Evolutionary conservation across 768 basidiomycete species (phyloP).

Genomic region (Boletus subparvulus): DNA sequence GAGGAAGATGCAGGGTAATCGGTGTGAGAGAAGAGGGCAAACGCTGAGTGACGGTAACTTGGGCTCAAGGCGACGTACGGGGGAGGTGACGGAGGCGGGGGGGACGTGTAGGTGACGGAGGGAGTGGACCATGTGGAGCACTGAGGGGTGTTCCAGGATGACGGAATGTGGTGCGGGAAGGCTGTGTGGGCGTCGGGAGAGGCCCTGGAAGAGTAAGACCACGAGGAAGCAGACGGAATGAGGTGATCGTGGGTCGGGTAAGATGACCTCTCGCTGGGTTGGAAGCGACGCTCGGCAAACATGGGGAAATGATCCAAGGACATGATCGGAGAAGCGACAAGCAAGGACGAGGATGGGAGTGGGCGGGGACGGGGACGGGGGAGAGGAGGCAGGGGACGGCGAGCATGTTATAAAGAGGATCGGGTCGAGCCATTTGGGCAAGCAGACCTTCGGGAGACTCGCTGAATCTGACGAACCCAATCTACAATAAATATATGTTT

Average conservation of each 20-base stretch:
- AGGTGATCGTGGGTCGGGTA: conserved; percentile 25
- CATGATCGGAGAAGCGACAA: conserved; percentile 13
- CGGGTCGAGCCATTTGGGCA: conserved; percentile 21
- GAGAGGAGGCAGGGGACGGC: conserved; percentile 11
- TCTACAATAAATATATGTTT: conserved; percentile 11
- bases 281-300: conserved; percentile 34
- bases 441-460: not conserved
- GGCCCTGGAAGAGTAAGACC: conserved; percentile 27
- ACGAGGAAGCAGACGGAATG: conserved; percentile 21
- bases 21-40: conserved; percentile 19
- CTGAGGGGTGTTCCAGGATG: conserved; percentile 21
- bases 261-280: conserved; percentile 24
- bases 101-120: conserved; percentile 22
- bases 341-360: not conserved
- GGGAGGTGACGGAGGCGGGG: conserved; percentile 23
- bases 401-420: conserved; percentile 34
- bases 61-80: conserved; percentile 21
- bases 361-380: conserved; percentile 12
- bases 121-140: conserved; percentile 17
- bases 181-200: conserved; percentile 15
- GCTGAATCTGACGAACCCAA: conserved; percentile 26
- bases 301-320: conserved; percentile 35
- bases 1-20: conserved; percentile 22
- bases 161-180: conserved; percentile 14
- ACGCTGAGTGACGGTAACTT: conserved; percentile 26